A percentile compares a stretch with the other conserved stretches of the same genome.
phyloP scores from a whole-genome alignment of 164 flowering plant species.

The Kingdonia uniflora region DNA sequence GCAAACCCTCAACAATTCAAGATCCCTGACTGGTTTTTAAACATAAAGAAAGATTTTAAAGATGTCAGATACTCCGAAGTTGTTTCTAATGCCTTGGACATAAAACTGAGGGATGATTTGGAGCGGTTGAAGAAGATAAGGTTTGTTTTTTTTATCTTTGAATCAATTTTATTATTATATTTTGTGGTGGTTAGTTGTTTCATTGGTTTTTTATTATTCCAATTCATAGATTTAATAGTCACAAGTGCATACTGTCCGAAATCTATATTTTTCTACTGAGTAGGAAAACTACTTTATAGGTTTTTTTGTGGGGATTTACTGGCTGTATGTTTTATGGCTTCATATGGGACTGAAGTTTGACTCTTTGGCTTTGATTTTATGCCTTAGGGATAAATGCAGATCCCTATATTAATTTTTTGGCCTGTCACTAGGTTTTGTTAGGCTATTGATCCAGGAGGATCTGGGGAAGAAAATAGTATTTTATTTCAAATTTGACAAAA shows the following conservation, averaged over 20 bases:
- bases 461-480: too few relatives aligned
- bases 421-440: too few relatives aligned
- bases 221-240: neutral
- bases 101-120: conserved; percentile 14
- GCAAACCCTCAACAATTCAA: conserved; percentile 14
- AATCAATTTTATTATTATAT: too few relatives aligned
- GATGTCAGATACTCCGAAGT: conserved; percentile 18
- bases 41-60: conserved; percentile 17
- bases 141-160: neutral
- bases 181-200: neutral
- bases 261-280: too few relatives aligned
- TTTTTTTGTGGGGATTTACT: neutral
- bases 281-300: too few relatives aligned
- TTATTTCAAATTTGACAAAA: too few relatives aligned
- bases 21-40: conserved; percentile 16
- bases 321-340: too few relatives aligned
- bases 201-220: too few relatives aligned
- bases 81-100: conserved; percentile 16
- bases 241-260: neutral
- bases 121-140: conserved; percentile 16
- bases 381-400: conserved; percentile 9
- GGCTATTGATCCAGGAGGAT: too few relatives aligned
- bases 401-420: neutral
- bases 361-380: conserved; percentile 6
- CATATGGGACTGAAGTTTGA: conserved; percentile 8